Evolutionary conservation across 2,329 filamentous ascomycete genomes (phyloP), one percentile per base, ranked within the genome.

Genomic region (Sclerotinia minor): DNA sequence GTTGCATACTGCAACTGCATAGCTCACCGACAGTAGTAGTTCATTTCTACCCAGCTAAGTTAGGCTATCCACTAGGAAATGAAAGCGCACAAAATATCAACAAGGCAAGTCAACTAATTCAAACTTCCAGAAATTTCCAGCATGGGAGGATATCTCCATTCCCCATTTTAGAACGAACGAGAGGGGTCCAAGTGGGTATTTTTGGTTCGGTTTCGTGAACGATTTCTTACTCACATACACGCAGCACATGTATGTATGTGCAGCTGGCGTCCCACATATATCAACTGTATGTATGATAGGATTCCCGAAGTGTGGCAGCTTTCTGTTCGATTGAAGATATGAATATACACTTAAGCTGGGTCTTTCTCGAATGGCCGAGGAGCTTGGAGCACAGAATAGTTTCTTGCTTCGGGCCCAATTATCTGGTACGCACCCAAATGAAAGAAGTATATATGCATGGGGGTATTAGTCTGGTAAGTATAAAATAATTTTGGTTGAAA

Each of bases 121-220:
- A 55, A 54, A 35, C 53, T 38, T 55, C 29, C 21, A 55, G 29
- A n/a, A 55, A n/a, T 55, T 32, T 55, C 53, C 53, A 55, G 35
- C 35, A 35, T 55, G 53, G 19, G n/a, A 19, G 9, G 29, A 55
- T 55, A 38, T 55, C 53, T 55, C 32, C 53, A 35, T 55, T 55
- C 53, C n/a, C 35, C 29, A 32, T 55, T 38, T 55, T 38, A 6
- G 6, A n/a, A 55, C 29, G 53, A 55, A 55, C 53, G 53, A 55
- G 53, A 55, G 53, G 53, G 53, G 53, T 55, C 53, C 53, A 55
- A 38, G 53, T 55, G 53, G 53, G 38, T 32, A 21, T 38, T 55
- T 55, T n/a, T 21, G 13, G 21, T 55, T 55, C 29, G 15, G 11
- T n/a, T 55, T 38, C 9, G 21, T n/a, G 53, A 38, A 38, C 53